Conservation (phyloP, 108 stramenopile genomes). For the Nitzschia inconspicua region DNA sequence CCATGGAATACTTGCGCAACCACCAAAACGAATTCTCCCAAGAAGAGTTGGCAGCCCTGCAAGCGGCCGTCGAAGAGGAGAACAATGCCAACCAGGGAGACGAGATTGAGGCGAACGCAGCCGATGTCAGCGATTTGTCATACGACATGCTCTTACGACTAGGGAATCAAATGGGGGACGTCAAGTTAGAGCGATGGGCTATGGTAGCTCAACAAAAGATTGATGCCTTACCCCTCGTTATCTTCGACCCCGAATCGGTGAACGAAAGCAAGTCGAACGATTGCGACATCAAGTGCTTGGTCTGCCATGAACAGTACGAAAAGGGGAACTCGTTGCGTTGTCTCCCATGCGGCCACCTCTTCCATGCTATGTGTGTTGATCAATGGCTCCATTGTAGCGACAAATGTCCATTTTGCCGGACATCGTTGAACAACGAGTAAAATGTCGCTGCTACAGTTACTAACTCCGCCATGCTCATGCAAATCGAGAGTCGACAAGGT, state of each 20-base stretch:
- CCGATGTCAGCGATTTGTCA: slow-evolving; percentile 34
- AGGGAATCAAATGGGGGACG: slow-evolving; percentile 81
- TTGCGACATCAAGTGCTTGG: slow-evolving; percentile 75
- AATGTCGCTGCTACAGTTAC: too few relatives aligned
- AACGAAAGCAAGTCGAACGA: slow-evolving; percentile 50
- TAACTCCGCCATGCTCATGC: too few relatives aligned
- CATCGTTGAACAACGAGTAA: slow-evolving; percentile 11
- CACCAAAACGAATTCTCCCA: slow-evolving; percentile 65
- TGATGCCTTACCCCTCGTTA: slow-evolving; percentile 39
- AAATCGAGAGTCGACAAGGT: too few relatives aligned
- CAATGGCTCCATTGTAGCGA: slow-evolving; percentile 83
- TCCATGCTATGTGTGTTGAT: slow-evolving; percentile 88
- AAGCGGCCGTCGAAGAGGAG: slow-evolving; percentile 54
- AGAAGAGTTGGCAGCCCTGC: slow-evolving; percentile 78
- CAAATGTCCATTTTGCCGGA: slow-evolving; percentile 90
- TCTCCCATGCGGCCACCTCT: slow-evolving; percentile 84
- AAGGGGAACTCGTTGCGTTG: slow-evolving; percentile 58
- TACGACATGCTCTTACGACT: slow-evolving; percentile 73
- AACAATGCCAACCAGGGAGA: slow-evolving; percentile 23
- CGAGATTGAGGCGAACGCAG: slow-evolving; percentile 20
- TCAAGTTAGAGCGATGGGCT: slow-evolving; percentile 84
- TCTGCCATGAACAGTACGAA: slow-evolving; percentile 88
- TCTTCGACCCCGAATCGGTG: slow-evolving; percentile 32
- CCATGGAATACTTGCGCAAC: slow-evolving; percentile 51
- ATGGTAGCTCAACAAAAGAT: slow-evolving; percentile 54